phyloP scores from a whole-genome alignment of 2,329 filamentous ascomycete species.

The Xylaria multiplex region DNA sequence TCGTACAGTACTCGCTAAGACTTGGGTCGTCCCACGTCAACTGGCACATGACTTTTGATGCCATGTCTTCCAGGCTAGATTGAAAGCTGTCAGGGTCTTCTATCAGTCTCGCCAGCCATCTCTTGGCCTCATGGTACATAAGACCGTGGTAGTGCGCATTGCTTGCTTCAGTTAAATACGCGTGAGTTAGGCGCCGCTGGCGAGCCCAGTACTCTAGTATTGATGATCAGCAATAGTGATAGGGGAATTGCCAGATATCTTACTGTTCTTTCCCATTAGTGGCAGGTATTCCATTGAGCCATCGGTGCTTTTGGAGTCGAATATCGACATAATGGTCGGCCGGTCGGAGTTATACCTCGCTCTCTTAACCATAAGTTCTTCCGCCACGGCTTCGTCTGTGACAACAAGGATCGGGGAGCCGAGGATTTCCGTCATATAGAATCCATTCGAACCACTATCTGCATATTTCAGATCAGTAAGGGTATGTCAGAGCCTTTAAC shows the following conservation, averaged over 20 bases:
- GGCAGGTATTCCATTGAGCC: constrained; percentile 67
- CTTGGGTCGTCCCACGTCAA: constrained; percentile 64
- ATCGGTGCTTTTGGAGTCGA: constrained; percentile 64
- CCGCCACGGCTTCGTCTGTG: constrained; percentile 61
- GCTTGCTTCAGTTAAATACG: constrained; percentile 57
- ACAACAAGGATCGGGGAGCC: constrained; percentile 55
- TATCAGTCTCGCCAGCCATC: constrained; percentile 61
- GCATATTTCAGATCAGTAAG: constrained; percentile 13
- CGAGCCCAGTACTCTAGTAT: constrained; percentile 63
- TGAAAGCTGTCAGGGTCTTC: constrained; percentile 61
- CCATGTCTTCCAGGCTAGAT: constrained; percentile 64
- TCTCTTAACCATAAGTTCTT: constrained; percentile 63
- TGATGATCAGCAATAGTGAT: constrained; percentile 5
- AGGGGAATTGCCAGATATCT: constrained; percentile 37
- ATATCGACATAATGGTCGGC: constrained; percentile 58
- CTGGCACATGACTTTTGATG: constrained; percentile 65
- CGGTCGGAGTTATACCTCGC: constrained; percentile 63
- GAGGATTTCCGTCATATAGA: constrained; percentile 51
- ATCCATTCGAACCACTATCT: constrained; percentile 47
- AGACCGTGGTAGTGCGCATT: constrained; percentile 49
- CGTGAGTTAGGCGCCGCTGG: constrained; percentile 62
- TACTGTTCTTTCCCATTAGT: constrained; percentile 65
- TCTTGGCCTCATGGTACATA: constrained; percentile 64
- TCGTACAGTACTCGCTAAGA: constrained; percentile 59
- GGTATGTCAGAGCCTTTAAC: not conserved